Conservation (phyloP, 192 early-diverging fungal species). For the Rhizophagus sp. region DNA sequence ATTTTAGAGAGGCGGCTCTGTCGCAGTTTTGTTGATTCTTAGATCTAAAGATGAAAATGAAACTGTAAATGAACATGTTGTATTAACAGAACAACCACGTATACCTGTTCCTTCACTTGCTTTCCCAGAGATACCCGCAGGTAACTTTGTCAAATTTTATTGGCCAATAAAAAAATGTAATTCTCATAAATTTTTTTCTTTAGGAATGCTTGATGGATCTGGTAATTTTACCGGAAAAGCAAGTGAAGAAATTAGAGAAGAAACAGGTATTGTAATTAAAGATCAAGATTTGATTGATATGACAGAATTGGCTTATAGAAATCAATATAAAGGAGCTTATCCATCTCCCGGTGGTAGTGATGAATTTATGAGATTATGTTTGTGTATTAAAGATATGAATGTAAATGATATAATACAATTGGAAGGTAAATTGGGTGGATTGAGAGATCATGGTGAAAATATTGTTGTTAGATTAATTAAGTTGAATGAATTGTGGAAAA, state of each 20-base stretch:
- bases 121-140: slow-evolving; percentile 79
- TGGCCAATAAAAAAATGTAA: too few relatives aligned
- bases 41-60: slow-evolving; percentile 40
- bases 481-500: slow-evolving; percentile 64
- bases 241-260: slow-evolving; percentile 79
- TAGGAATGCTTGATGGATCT: slow-evolving; percentile 74
- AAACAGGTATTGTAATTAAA: slow-evolving; percentile 70
- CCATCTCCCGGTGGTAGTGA: slow-evolving; percentile 82
- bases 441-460: slow-evolving; percentile 73
- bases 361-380: slow-evolving; percentile 73
- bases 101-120: slow-evolving; percentile 62
- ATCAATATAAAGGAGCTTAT: slow-evolving; percentile 55
- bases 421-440: slow-evolving; percentile 65
- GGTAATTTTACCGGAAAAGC: slow-evolving; percentile 76
- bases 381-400: slow-evolving; percentile 62
- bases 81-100: slow-evolving; percentile 76
- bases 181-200: background rate
- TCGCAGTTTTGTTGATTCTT: slow-evolving; percentile 71
- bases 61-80: slow-evolving; percentile 48
- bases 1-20: slow-evolving; percentile 67
- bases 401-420: slow-evolving; percentile 55
- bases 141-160: slow-evolving; percentile 17
- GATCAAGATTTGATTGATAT: slow-evolving; percentile 68
- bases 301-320: slow-evolving; percentile 54
- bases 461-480: slow-evolving; percentile 71